phyloP scores from a whole-genome alignment of 2,329 filamentous ascomycete genomes.

The Fusarium miscanthi region DNA sequence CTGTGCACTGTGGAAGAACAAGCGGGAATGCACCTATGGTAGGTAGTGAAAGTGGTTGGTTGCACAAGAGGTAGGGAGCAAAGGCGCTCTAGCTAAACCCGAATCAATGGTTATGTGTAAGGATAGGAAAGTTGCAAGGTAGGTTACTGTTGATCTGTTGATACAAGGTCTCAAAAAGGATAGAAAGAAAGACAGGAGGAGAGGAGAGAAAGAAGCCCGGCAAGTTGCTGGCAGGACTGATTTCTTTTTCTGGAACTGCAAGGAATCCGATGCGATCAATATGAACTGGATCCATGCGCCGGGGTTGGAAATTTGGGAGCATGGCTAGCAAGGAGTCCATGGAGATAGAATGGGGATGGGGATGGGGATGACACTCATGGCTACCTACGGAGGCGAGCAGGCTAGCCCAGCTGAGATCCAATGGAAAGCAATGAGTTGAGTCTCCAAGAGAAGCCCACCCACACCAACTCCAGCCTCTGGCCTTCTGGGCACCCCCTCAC shows the following conservation, averaged over 20 bases:
- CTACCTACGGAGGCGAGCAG: slow-evolving; percentile 8
- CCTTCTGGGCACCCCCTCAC: neutral
- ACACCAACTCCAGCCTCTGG: slow-evolving; percentile 30
- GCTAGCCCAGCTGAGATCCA: slow-evolving; percentile 19
- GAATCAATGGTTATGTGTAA: slow-evolving; percentile 9
- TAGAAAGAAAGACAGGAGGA: neutral
- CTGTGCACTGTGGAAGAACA: slow-evolving; percentile 26
- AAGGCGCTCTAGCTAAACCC: slow-evolving; percentile 16
- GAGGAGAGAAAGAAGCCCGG: neutral
- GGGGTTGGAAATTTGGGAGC: slow-evolving; percentile 36
- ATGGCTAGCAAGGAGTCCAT: slow-evolving; percentile 29
- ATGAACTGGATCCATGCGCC: slow-evolving; percentile 26
- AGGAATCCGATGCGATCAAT: slow-evolving; percentile 29
- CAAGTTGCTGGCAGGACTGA: slow-evolving; percentile 9
- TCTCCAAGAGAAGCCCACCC: slow-evolving; percentile 26
- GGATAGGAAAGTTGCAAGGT: slow-evolving; percentile 10
- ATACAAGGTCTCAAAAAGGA: neutral
- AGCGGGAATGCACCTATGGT: slow-evolving; percentile 17
- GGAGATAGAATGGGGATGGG: slow-evolving; percentile 37
- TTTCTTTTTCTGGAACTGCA: slow-evolving; percentile 29
- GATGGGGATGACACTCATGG: slow-evolving; percentile 23
- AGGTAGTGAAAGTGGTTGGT: slow-evolving; percentile 14
- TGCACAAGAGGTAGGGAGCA: slow-evolving; percentile 5
- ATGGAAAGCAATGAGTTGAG: slow-evolving; percentile 20
- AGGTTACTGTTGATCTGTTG: neutral